phyloP scores from a whole-genome alignment of 805 yeast species.

The Wickerhamiella azymoides region DNA sequence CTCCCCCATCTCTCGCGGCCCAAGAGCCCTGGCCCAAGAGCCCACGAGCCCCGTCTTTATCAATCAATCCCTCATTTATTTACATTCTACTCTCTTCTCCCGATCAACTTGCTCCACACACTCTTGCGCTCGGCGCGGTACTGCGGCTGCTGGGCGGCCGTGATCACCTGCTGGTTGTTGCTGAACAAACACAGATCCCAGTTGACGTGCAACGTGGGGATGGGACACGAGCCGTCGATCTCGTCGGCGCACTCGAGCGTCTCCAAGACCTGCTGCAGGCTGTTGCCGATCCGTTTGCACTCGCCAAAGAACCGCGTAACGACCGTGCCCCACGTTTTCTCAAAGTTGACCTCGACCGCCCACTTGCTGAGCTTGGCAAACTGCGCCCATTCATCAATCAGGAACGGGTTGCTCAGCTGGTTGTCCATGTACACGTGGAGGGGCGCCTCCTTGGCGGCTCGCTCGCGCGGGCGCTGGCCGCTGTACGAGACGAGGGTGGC shows the following conservation, averaged over 20 bases:
- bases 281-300: constrained; percentile 11
- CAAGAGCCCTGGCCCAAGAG: no score
- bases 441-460: constrained; percentile 18
- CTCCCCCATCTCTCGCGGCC: no score
- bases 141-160: neutral
- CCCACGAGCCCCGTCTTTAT: no score
- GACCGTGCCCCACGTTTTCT: constrained; percentile 9
- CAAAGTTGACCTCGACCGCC: constrained; percentile 3
- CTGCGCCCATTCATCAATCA: constrained; percentile 25
- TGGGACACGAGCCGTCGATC: neutral
- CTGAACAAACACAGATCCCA: constrained; percentile 14
- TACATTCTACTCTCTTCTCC: neutral
- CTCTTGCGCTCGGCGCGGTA: neutral
- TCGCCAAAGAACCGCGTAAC: constrained; percentile 10
- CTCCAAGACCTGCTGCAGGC: constrained; percentile 4
- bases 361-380: constrained; percentile 20
- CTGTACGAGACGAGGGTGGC: constrained; percentile 28
- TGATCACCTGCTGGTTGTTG: constrained; percentile 8
- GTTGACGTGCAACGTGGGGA: constrained; percentile 11
- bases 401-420: constrained; percentile 24
- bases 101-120: constrained; percentile 3
- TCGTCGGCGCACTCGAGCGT: constrained; percentile 21
- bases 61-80: neutral
- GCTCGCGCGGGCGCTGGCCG: constrained; percentile 12
- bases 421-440: constrained; percentile 19